Evolutionary conservation across 257 asterid species (phyloP), one percentile per base, ranked within the genome.

Genomic region (Handroanthus guayacan): DNA sequence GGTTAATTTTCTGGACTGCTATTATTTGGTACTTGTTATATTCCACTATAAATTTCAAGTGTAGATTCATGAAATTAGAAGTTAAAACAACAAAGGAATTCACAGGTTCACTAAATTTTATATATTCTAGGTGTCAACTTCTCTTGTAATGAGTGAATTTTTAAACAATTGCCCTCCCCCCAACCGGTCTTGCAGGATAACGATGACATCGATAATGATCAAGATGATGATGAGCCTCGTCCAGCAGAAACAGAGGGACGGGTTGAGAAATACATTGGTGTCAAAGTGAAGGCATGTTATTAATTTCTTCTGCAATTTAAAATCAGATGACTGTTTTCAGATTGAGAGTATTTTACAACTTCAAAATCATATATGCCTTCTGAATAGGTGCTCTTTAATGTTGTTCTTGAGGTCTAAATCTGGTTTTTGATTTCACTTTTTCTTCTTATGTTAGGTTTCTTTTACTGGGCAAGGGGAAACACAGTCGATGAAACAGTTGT

Each of bases 381-480:
- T 6, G 70, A 62, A 34, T 48, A 66, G 38, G 38, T 75, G 51
- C 64, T 64, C 69, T 39, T 37, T 12, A 41, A 66, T 37, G 6
- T 47, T 50, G 41, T 10, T 67, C 52, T 63, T 71, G 39, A 41
- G 5, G 45, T 41, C 13, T 60, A 63, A 55, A 74, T 71, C 50
- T 78, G 62, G 57, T 72, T 62, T 67, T 18, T 66, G 4, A 56
- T 44, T 48, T 64, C 41, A 9, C 12, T 62, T 1, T 72, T 20
- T 43, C 48, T 80, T 79, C 64, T 65, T 67, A 48, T 78, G 60
- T 64, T 81, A 95, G 99, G 99, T 95, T 79, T 95, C 99, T 70
- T 95, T 95, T 77, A 95, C 97, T 51, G 98, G 98, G 79, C 97
- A 88, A 87, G 99, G 99, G 71, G 98, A 92, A 84, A 95, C 99